phyloP scores from a whole-genome alignment of 208 protist genomes.

The Trypanosoma theileri region DNA sequence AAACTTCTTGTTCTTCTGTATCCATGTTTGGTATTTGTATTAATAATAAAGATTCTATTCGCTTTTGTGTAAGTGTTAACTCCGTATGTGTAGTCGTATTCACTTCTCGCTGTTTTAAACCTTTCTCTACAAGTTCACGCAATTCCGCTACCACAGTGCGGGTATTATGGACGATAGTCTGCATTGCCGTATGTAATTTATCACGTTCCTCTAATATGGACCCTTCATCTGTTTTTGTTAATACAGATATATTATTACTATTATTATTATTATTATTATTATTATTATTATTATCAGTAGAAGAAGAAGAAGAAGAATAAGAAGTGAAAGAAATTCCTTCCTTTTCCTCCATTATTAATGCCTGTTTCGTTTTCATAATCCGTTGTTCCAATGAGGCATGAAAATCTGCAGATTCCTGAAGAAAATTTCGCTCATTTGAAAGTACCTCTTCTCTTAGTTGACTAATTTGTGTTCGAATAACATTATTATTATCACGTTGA shows the following conservation, averaged over 20 bases:
- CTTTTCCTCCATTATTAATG: neutral
- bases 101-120: conserved; percentile 3
- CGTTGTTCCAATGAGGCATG: conserved; percentile 15
- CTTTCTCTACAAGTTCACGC: neutral
- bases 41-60: conserved; percentile 11
- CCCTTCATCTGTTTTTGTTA: too few relatives aligned
- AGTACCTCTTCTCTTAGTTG: conserved; percentile 23
- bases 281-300: neutral
- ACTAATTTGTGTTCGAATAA: neutral
- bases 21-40: neutral
- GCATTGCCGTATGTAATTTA: conserved; percentile 7
- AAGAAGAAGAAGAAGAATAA: neutral
- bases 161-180: neutral
- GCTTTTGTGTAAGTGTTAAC: neutral
- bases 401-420: conserved; percentile 22
- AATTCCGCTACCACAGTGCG: neutral
- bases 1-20: conserved; percentile 2
- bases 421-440: conserved; percentile 29
- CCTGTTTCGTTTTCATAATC: neutral
- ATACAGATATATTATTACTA: neutral
- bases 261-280: neutral
- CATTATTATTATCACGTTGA: conserved; percentile 16
- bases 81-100: conserved; percentile 1
- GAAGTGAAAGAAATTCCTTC: neutral
- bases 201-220: neutral